These are phyloP conservation scores for Picea sitchensis DNA, from an alignment of 75 land plant species.

Conservation along the genomic window DNA sequence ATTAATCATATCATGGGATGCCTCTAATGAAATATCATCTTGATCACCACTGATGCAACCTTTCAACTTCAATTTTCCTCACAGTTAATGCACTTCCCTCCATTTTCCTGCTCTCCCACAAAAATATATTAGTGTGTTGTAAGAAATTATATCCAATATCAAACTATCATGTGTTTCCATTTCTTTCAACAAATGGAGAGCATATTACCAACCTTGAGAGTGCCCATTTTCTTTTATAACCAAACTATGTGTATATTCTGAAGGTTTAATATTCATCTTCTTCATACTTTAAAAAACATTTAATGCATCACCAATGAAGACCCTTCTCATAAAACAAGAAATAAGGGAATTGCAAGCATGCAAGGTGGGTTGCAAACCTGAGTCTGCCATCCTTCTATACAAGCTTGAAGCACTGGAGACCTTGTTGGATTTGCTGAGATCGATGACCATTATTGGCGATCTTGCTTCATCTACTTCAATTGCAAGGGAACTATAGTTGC, in stretches of 20 bases:
- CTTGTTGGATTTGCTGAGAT: conserved; percentile 52
- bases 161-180: conserved; percentile 12
- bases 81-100: conserved; percentile 37
- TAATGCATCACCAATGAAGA: conserved; percentile 29
- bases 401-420: conserved; percentile 48
- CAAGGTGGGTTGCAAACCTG: conserved; percentile 27
- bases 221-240: conserved; percentile 10
- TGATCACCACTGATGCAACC: conserved; percentile 40
- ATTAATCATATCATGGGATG: conserved; percentile 46
- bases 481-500: too few relatives aligned
- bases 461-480: too few relatives aligned
- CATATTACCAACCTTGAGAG: too few relatives aligned
- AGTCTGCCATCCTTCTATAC: conserved; percentile 35
- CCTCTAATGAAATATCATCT: conserved; percentile 57
- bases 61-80: conserved; percentile 46
- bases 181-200: conserved; percentile 2
- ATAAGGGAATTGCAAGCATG: conserved; percentile 70
- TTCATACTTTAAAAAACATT: conserved; percentile 48
- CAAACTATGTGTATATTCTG: conserved; percentile 48
- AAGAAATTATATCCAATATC: conserved; percentile 35
- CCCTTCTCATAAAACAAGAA: conserved; percentile 51
- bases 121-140: conserved; percentile 55
- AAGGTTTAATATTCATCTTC: conserved; percentile 17
- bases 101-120: conserved; percentile 48
- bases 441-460: too few relatives aligned